Conservation (phyloP, 345 rosid genomes). For the Citrus sp. region DNA sequence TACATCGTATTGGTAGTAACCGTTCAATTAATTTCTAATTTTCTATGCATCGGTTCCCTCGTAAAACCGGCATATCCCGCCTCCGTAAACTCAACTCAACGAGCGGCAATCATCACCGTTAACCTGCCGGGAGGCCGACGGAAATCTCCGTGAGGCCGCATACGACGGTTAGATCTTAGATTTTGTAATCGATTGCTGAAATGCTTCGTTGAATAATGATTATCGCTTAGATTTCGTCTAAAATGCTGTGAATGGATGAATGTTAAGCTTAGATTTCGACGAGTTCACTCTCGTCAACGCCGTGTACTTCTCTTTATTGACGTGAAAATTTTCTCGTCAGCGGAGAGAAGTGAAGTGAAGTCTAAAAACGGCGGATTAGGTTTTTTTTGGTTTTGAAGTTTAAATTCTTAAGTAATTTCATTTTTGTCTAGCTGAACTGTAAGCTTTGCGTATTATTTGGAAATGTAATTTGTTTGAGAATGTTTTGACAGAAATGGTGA, state of each 20-base stretch:
- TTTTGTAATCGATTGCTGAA: not conserved
- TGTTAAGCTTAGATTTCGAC: not conserved
- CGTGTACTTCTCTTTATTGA: not conserved
- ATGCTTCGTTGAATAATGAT: not conserved
- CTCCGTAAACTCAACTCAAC: too few species aligned
- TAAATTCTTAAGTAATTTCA: too few species aligned
- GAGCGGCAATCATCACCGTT: not conserved
- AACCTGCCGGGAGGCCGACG: not conserved
- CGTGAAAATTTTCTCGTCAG: not conserved
- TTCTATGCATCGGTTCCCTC: too few species aligned
- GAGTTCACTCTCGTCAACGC: not conserved
- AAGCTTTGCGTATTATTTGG: not conserved
- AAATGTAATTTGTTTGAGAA: not conserved
- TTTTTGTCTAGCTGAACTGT: too few species aligned
- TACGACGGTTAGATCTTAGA: not conserved
- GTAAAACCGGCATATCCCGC: too few species aligned
- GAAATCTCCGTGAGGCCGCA: not conserved
- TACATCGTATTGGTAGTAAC: too few species aligned
- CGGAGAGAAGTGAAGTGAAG: not conserved
- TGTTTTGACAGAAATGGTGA: conserved; percentile 13
- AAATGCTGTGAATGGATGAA: not conserved
- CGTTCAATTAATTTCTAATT: too few species aligned
- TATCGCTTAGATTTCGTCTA: not conserved
- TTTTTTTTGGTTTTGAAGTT: not conserved
- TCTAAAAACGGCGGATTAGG: not conserved